These are phyloP conservation scores for Cicer pinnatifidum DNA, from an alignment of 306 rosid species.

Conservation along the genomic window DNA sequence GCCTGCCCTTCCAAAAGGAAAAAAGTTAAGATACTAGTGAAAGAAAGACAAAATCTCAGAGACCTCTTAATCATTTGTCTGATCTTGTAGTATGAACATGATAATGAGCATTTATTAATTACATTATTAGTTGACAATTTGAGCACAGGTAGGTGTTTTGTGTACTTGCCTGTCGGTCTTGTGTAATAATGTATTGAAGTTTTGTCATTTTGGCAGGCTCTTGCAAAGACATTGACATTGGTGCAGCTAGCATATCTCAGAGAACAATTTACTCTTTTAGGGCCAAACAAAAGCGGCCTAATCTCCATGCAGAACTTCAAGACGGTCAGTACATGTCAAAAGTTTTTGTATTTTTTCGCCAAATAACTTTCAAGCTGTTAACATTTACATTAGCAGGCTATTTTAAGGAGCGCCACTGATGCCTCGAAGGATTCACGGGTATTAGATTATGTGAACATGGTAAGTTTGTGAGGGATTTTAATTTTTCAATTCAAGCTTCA, in stretches of 20 bases:
- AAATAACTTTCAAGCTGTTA: constrained; percentile 38
- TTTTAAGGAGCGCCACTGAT: constrained; percentile 67
- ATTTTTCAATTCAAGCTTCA: constrained; percentile 13
- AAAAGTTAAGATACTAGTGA: neutral
- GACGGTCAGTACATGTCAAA: constrained; percentile 55
- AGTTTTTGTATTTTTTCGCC: neutral
- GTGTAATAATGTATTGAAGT: constrained; percentile 15
- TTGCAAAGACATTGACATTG: constrained; percentile 77
- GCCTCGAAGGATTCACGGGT: constrained; percentile 81
- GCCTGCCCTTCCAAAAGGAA: neutral
- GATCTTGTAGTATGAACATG: constrained; percentile 3
- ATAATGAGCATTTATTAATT: constrained; percentile 2
- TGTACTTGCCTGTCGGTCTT: constrained; percentile 5
- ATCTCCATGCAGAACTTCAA: constrained; percentile 92
- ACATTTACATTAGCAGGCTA: constrained; percentile 61
- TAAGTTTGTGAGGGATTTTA: constrained; percentile 43
- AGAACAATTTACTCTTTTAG: constrained; percentile 70
- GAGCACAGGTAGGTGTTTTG: neutral
- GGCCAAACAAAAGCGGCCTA: constrained; percentile 78
- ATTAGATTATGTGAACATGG: constrained; percentile 68
- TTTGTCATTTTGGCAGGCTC: constrained; percentile 63
- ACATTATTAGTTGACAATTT: constrained; percentile 20
- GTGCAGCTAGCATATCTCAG: constrained; percentile 71
- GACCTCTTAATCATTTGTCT: neutral
- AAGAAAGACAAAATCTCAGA: constrained; percentile 29